phyloP scores from a whole-genome alignment of 192 early-diverging fungal genomes.

The Coemansia sp. region DNA sequence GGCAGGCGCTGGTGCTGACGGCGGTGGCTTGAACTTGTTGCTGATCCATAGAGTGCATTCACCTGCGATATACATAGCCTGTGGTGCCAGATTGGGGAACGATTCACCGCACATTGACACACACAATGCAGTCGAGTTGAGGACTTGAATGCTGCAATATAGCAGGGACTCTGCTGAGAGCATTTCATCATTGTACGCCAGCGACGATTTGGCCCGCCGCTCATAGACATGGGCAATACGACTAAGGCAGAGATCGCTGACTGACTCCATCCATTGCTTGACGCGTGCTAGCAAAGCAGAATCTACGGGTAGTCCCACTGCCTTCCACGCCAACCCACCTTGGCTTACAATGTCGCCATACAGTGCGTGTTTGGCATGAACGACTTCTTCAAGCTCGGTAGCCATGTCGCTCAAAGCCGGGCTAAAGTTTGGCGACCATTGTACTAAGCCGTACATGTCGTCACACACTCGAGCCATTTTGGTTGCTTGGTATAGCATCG shows the following conservation, averaged over 20 bases:
- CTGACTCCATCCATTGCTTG: conserved; percentile 31
- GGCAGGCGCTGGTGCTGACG: background rate
- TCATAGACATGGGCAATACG: conserved; percentile 29
- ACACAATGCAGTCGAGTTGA: conserved; percentile 29
- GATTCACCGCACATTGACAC: conserved; percentile 28
- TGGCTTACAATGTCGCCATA: conserved; percentile 37
- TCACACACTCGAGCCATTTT: conserved; percentile 29
- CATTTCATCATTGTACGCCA: conserved; percentile 31
- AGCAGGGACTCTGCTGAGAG: conserved; percentile 23
- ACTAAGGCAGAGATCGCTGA: conserved; percentile 27
- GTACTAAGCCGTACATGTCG: conserved; percentile 36
- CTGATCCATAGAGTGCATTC: conserved; percentile 32
- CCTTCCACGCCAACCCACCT: conserved; percentile 41
- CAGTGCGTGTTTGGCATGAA: conserved; percentile 15
- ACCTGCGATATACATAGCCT: conserved; percentile 35
- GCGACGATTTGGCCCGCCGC: conserved; percentile 35
- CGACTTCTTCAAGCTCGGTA: conserved; percentile 33
- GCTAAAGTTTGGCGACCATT: conserved; percentile 21
- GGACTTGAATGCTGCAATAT: conserved; percentile 26
- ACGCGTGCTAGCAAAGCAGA: conserved; percentile 21
- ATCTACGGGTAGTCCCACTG: conserved; percentile 44
- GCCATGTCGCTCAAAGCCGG: conserved; percentile 23
- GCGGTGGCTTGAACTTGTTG: conserved; percentile 14
- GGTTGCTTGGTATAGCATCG: conserved; percentile 22
- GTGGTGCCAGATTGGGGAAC: conserved; percentile 21